phyloP scores from a whole-genome alignment of 2,329 filamentous ascomycete species.

The Colletotrichum sp. region DNA sequence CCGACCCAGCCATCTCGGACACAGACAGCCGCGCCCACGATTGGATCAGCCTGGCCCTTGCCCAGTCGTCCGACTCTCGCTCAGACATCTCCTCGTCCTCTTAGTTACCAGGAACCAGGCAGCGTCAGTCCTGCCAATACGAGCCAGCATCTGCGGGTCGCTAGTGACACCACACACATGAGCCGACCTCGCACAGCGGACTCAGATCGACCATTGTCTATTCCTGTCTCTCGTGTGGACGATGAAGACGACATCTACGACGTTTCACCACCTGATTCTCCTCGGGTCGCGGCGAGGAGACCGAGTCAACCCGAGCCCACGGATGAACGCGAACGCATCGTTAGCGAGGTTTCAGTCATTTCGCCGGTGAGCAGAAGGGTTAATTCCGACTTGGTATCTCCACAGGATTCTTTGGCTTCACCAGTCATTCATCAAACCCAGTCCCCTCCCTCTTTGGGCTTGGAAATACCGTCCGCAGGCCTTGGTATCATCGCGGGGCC shows the following conservation, averaged over 20 bases:
- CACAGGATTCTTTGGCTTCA: background rate
- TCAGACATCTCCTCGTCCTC: constrained; percentile 13
- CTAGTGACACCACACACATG: constrained; percentile 15
- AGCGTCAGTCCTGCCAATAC: background rate
- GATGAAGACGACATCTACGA: constrained; percentile 48
- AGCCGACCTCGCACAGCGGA: constrained; percentile 15
- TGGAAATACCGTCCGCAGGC: constrained; percentile 32
- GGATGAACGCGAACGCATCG: background rate
- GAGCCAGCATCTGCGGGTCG: constrained; percentile 10
- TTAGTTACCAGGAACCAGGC: constrained; percentile 10
- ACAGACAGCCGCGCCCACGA: constrained; percentile 21
- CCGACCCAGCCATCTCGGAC: constrained; percentile 26
- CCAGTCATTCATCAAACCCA: background rate
- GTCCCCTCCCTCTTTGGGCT: constrained; percentile 24
- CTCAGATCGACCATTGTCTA: constrained; percentile 8
- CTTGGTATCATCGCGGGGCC: constrained; percentile 17
- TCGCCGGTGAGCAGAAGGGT: background rate
- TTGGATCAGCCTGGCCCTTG: constrained; percentile 16
- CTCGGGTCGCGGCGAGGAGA: constrained; percentile 26
- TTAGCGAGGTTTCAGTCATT: background rate
- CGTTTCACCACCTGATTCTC: constrained; percentile 51
- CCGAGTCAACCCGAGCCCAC: background rate
- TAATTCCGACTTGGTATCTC: background rate
- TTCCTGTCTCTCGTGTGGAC: constrained; percentile 19
- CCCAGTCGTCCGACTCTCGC: background rate